Conservation (phyloP, 805 yeast species). For the Yarrowia osloensis region DNA sequence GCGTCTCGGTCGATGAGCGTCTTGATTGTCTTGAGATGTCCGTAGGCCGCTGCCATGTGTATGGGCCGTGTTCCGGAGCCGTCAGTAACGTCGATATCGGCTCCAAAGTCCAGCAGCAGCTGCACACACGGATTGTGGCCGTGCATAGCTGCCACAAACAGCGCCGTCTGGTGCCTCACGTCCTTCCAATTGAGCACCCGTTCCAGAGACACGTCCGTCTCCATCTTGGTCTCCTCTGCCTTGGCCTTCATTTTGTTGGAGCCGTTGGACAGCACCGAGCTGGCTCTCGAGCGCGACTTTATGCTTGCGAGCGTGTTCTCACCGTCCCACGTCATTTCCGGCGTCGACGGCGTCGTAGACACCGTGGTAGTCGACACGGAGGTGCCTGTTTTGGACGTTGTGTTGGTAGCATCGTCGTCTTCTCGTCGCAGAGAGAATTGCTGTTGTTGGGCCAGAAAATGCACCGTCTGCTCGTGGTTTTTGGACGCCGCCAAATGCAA, state of each 20-base stretch:
- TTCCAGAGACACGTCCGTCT: slow-evolving; percentile 9
- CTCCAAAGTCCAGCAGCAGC: slow-evolving; percentile 70
- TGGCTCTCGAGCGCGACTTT: neutral
- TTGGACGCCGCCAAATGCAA: slow-evolving; percentile 68
- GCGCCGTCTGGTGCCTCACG: slow-evolving; percentile 46
- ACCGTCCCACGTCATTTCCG: slow-evolving; percentile 2
- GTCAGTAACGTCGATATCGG: slow-evolving; percentile 73
- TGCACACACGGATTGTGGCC: slow-evolving; percentile 66
- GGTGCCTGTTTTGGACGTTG: neutral
- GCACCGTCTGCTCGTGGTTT: slow-evolving; percentile 72
- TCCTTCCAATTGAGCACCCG: slow-evolving; percentile 57
- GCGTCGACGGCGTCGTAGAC: neutral
- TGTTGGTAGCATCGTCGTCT: neutral
- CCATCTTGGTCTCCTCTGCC: neutral
- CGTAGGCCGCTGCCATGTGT: slow-evolving; percentile 77
- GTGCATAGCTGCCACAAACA: slow-evolving; percentile 64
- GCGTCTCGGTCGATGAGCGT: slow-evolving; percentile 54
- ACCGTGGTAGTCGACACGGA: neutral
- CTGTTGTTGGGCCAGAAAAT: slow-evolving; percentile 61
- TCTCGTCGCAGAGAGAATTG: slow-evolving; percentile 10
- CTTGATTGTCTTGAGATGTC: slow-evolving; percentile 58
- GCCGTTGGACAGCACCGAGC: neutral
- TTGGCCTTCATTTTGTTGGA: neutral
- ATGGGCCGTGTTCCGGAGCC: slow-evolving; percentile 77
- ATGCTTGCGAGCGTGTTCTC: neutral